Base-by-base conservation (phyloP, 1,284 basidiomycete species). In the Rhizopogon hawkerae region DNA sequence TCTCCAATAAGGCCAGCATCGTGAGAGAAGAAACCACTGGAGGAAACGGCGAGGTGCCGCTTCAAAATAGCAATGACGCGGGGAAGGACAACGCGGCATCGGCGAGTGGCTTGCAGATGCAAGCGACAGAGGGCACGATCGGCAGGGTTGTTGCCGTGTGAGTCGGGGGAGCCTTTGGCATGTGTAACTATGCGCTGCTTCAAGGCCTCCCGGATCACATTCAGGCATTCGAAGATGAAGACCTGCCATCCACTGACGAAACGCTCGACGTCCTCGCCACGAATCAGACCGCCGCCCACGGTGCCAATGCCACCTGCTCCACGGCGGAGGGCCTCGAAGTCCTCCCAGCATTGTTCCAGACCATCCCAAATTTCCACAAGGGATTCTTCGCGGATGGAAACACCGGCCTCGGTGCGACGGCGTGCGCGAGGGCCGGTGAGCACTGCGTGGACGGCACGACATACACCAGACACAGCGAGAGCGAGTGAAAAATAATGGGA, bases 1-100 rank as follows among this genome's bases (percentile, higher is more conserved):
- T 89, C 87, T 18, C 87, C 78, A 37, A 90, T 81, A 3, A 92
- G 73, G 18, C 85, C 83, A 0, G 88, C 79, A 60, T 93, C 91
- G 73, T 84, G 92, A 56, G 77, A 77, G 61, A 93, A 91, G 56
- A 92, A 78, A 26, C 67, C 65, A 21, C 66, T 65, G 1, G 59
- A 66, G 1, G 66, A 49, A 23, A 67, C 61, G 57, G 62, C 70
- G 14, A 84, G 65, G 59, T 85, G 80, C 16, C 71, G 72, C 54
- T 79, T 77, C 47, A 90, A 69, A 57, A 85, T 79, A 45, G 69
- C 63, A 38, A 86, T 73, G 14, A 91, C 76, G 26, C 74, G 70
- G 5, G 78, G 79, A 24, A 83, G 71, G 18, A 73, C 66, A 21
- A 64, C 62, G n/a, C 70, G 63, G 56, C 80, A 82, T 56, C 71